Percentiles rank a stretch among this genome's conserved stretches.
These are phyloP conservation scores for Balakata baccata DNA, from an alignment of 345 rosid genomes.

Conservation along the genomic window DNA sequence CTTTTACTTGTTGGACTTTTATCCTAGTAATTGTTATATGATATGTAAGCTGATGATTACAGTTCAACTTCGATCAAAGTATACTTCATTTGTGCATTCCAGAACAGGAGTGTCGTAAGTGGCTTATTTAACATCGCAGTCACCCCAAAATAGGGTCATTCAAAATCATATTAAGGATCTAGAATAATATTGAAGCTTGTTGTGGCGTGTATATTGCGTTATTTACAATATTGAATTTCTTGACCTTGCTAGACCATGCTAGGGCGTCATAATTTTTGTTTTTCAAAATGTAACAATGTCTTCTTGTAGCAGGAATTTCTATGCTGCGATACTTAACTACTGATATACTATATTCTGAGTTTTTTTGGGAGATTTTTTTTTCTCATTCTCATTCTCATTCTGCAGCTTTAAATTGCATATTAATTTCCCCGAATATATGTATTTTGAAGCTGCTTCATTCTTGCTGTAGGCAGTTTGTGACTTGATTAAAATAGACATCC, in stretches of 20 bases:
- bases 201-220: background rate
- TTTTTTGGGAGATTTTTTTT: background rate
- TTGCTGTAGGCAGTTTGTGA: constrained; percentile 66
- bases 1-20: background rate
- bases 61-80: no score
- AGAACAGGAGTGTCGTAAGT: no score
- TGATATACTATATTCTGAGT: background rate
- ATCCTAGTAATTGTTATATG: no score
- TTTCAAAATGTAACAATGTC: background rate
- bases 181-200: background rate
- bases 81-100: no score
- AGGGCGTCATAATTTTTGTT: constrained; percentile 3
- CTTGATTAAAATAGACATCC: constrained; percentile 60
- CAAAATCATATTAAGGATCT: background rate
- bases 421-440: background rate
- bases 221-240: background rate
- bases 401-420: background rate
- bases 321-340: background rate
- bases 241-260: background rate
- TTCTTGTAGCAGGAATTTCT: background rate
- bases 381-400: background rate
- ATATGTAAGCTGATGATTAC: no score
- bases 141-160: background rate
- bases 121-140: no score
- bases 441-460: constrained; percentile 26